Evolutionary conservation across 139 green algal genomes (phyloP).

Genomic region (Axilococcus clingmanii): DNA sequence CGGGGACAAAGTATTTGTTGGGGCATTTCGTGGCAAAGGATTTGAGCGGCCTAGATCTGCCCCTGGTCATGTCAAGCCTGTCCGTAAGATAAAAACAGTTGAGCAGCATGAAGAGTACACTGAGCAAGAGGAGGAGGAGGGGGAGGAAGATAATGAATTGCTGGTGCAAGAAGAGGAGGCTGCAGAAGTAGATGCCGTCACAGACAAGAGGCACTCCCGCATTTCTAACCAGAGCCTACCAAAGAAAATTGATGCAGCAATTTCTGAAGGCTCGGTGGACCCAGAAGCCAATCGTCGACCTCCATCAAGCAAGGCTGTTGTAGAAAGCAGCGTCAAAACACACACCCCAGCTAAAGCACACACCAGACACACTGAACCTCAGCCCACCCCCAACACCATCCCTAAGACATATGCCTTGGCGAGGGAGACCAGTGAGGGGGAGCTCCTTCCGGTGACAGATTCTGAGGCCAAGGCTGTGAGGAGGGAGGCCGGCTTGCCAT

Average conservation of each 20-base stretch:
- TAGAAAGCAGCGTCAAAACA: neutral
- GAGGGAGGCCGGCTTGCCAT: neutral
- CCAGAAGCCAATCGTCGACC: too few species aligned
- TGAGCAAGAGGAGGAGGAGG: slow-evolving; percentile 1
- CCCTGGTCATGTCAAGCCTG: slow-evolving; percentile 1
- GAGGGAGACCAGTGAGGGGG: slow-evolving; percentile 7
- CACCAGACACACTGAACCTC: neutral
- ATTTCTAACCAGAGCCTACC: too few species aligned
- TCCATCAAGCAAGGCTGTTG: too few species aligned
- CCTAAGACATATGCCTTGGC: slow-evolving; percentile 8
- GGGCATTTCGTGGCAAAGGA: slow-evolving; percentile 32
- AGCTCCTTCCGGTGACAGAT: slow-evolving; percentile 4
- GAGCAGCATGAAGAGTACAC: neutral
- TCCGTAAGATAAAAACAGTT: slow-evolving; percentile 6
- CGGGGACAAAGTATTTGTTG: slow-evolving; percentile 27
- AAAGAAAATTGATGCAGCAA: neutral
- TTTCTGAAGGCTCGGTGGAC: neutral
- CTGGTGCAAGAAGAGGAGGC: slow-evolving; percentile 4
- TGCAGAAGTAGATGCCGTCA: neutral
- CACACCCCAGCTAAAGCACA: neutral
- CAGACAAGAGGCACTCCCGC: slow-evolving; percentile 1
- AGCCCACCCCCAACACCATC: neutral
- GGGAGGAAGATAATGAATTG: slow-evolving; percentile 11
- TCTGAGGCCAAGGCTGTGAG: slow-evolving; percentile 7
- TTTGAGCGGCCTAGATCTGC: slow-evolving; percentile 23